Evolutionary conservation across 495 filamentous ascomycete genomes (phyloP).

Genomic region (Talaromyces adpressus): DNA sequence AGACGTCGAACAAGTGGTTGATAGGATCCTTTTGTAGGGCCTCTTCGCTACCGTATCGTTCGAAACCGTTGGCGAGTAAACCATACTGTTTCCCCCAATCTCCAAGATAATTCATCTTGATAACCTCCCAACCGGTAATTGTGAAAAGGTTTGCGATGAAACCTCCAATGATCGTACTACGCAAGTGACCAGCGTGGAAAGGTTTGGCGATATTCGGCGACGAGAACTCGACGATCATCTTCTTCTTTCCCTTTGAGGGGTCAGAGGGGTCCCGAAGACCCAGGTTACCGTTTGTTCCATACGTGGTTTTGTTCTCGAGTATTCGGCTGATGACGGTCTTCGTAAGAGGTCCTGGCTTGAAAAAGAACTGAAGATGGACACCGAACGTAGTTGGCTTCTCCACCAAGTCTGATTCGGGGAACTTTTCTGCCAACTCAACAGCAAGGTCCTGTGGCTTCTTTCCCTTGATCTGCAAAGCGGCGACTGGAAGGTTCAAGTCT

Average conservation of each 20-base stretch:
- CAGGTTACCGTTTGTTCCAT: slow-evolving; percentile 57
- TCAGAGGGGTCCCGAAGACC: slow-evolving; percentile 64
- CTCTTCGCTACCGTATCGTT: slow-evolving; percentile 56
- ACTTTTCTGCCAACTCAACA: slow-evolving; percentile 66
- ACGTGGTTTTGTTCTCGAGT: slow-evolving; percentile 51
- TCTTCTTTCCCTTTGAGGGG: slow-evolving; percentile 63
- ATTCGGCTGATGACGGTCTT: slow-evolving; percentile 58
- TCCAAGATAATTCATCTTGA: slow-evolving; percentile 68
- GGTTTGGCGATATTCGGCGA: slow-evolving; percentile 73
- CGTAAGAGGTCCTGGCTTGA: slow-evolving; percentile 52
- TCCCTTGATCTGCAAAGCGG: slow-evolving; percentile 73
- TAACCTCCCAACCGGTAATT: slow-evolving; percentile 64
- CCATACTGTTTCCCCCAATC: slow-evolving; percentile 77
- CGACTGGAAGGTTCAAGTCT: slow-evolving; percentile 73
- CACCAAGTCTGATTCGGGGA: slow-evolving; percentile 70
- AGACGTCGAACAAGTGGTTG: slow-evolving; percentile 63
- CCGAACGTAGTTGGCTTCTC: slow-evolving; percentile 55
- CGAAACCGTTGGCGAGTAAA: slow-evolving; percentile 60
- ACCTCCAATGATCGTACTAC: slow-evolving; percentile 70
- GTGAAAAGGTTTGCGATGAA: slow-evolving; percentile 64
- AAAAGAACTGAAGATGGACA: slow-evolving; percentile 77
- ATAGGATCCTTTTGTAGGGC: slow-evolving; percentile 55
- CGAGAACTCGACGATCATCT: slow-evolving; percentile 64
- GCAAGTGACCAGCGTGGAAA: slow-evolving; percentile 66
- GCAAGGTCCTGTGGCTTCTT: slow-evolving; percentile 70